Evolutionary conservation across 1,284 basidiomycete genomes (phyloP).

Genomic region (Ceratobasidium sp.): DNA sequence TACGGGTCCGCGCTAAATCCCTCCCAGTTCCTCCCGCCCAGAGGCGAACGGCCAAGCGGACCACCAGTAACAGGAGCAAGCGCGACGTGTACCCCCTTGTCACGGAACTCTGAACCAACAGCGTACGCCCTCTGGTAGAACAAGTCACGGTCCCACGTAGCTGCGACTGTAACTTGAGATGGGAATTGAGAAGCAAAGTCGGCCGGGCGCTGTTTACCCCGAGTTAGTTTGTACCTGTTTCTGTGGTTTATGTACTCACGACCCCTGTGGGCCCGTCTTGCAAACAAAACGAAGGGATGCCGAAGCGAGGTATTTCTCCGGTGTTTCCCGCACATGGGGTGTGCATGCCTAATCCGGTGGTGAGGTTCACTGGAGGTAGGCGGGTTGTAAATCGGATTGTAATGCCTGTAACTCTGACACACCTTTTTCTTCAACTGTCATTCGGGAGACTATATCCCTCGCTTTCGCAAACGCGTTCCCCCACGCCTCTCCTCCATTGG

Average conservation of each 20-base stretch:
- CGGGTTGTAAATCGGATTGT: background rate
- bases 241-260: too few species aligned
- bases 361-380: constrained; percentile 16
- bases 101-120: constrained; percentile 79
- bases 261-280: constrained; percentile 68
- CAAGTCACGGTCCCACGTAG: constrained; percentile 61
- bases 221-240: too few species aligned
- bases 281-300: constrained; percentile 71
- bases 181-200: constrained; percentile 20
- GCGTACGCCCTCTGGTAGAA: constrained; percentile 78
- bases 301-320: constrained; percentile 54
- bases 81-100: constrained; percentile 78
- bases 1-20: constrained; percentile 56
- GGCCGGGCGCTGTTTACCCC: constrained; percentile 31
- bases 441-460: constrained; percentile 23
- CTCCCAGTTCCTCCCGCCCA: constrained; percentile 61
- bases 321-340: constrained; percentile 50
- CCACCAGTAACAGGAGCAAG: constrained; percentile 49
- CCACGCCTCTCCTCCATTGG: constrained; percentile 39
- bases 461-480: constrained; percentile 30
- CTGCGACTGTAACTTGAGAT: constrained; percentile 21
- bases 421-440: constrained; percentile 44
- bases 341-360: constrained; percentile 18
- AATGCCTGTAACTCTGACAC: background rate
- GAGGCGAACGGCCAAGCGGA: constrained; percentile 60